These are phyloP conservation scores for Mycena rebaudengoi DNA, from an alignment of 768 basidiomycete genomes.

Conservation along the genomic window DNA sequence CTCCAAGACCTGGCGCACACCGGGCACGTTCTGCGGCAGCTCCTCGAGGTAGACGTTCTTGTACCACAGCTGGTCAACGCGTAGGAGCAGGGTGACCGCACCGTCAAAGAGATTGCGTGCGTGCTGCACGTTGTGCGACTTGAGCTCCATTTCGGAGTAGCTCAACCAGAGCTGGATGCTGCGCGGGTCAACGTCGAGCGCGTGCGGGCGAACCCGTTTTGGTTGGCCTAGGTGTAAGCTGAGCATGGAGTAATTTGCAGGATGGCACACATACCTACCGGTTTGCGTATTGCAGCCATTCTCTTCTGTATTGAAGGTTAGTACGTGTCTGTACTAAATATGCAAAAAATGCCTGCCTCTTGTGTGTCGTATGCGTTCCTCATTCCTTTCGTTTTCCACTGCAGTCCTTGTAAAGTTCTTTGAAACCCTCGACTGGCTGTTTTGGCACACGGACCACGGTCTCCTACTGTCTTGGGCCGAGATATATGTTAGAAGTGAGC, in stretches of 20 bases:
- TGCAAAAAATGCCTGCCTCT: constrained; percentile 65
- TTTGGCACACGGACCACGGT: constrained; percentile 90
- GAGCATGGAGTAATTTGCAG: not conserved
- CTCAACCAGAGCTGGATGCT: constrained; percentile 92
- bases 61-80: constrained; percentile 98
- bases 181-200: constrained; percentile 93
- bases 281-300: constrained; percentile 88
- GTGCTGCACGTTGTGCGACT: constrained; percentile 96
- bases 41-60: constrained; percentile 99
- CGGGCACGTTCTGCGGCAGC: constrained; percentile 93
- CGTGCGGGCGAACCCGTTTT: constrained; percentile 97
- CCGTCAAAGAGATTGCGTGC: constrained; percentile 97
- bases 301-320: constrained; percentile 62
- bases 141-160: constrained; percentile 98
- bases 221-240: constrained; percentile 70
- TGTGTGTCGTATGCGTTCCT: constrained; percentile 84
- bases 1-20: constrained; percentile 97
- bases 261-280: constrained; percentile 68
- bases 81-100: constrained; percentile 94
- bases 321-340: not conserved
- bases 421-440: constrained; percentile 96
- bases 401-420: constrained; percentile 88
- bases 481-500: constrained; percentile 9
- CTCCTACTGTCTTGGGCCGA: constrained; percentile 98
- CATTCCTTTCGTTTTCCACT: constrained; percentile 94